Evolutionary conservation across 257 asterid genomes (phyloP).

Genomic region (Nicotiana otophora): DNA sequence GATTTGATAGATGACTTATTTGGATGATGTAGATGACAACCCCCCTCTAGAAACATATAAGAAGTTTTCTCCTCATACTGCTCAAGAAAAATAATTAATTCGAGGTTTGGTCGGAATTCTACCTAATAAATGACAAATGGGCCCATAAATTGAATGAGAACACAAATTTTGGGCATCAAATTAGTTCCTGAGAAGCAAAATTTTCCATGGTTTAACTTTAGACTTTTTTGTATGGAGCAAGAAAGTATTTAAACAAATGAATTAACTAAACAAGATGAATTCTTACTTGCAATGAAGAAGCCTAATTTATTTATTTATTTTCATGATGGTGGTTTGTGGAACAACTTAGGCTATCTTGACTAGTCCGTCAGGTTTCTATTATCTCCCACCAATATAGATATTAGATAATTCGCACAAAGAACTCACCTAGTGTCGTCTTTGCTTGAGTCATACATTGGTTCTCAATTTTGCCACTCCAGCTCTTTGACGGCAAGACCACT

Average conservation of each 20-base stretch:
- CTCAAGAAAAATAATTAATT: too few species aligned
- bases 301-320: neutral
- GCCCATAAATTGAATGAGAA: neutral
- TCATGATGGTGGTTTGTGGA: neutral
- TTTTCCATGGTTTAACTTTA: neutral
- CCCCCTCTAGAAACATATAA: too few species aligned
- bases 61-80: neutral
- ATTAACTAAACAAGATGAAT: too few species aligned
- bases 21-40: neutral
- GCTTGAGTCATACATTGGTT: neutral
- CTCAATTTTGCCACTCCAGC: neutral
- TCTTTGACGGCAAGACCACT: neutral
- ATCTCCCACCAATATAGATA: neutral
- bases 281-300: too few species aligned
- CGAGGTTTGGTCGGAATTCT: too few species aligned
- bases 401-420: neutral
- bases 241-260: neutral
- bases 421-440: neutral
- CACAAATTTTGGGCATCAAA: neutral
- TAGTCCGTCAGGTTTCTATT: neutral
- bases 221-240: neutral
- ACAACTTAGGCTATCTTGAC: neutral
- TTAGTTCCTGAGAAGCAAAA: neutral
- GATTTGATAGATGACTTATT: constrained; percentile 8
- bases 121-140: neutral